phyloP scores from a whole-genome alignment of 2,329 filamentous ascomycete species.

The Chrysoporthe puriensis region DNA sequence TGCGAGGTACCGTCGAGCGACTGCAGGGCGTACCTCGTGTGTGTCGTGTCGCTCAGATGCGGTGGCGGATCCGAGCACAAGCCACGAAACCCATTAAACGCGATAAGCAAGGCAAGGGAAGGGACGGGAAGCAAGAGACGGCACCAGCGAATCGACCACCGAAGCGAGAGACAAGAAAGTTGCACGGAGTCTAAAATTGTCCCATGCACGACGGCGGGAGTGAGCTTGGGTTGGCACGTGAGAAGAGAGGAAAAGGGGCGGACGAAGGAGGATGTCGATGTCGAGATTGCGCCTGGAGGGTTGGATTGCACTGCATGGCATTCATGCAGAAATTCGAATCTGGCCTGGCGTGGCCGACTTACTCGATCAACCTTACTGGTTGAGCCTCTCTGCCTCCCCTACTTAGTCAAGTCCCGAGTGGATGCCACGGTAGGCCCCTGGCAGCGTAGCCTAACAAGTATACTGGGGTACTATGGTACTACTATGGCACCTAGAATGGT shows the following conservation, averaged over 20 bases:
- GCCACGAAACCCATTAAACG: slow-evolving; percentile 28
- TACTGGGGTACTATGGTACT: too few species aligned
- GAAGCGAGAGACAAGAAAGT: slow-evolving; percentile 29
- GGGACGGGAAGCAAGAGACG: slow-evolving; percentile 26
- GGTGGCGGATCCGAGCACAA: slow-evolving; percentile 18
- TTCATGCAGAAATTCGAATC: slow-evolving; percentile 4
- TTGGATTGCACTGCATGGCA: slow-evolving; percentile 1
- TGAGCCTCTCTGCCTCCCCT: not conserved
- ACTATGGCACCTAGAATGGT: too few species aligned
- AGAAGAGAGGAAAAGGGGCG: not conserved
- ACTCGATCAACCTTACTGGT: not conserved
- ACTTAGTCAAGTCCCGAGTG: too few species aligned
- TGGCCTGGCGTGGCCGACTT: not conserved
- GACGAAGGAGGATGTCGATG: not conserved
- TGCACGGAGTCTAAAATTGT: not conserved
- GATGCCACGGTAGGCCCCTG: too few species aligned
- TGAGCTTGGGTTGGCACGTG: slow-evolving; percentile 8
- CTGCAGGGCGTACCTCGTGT: not conserved
- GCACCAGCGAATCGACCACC: not conserved
- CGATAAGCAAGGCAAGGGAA: slow-evolving; percentile 20
- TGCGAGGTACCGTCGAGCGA: not conserved
- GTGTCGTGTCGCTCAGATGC: slow-evolving; percentile 3
- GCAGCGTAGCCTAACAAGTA: too few species aligned
- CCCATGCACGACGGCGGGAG: not conserved
- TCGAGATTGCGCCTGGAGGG: not conserved